phyloP scores from a whole-genome alignment of 345 rosid genomes.

The Citrus australasica region DNA sequence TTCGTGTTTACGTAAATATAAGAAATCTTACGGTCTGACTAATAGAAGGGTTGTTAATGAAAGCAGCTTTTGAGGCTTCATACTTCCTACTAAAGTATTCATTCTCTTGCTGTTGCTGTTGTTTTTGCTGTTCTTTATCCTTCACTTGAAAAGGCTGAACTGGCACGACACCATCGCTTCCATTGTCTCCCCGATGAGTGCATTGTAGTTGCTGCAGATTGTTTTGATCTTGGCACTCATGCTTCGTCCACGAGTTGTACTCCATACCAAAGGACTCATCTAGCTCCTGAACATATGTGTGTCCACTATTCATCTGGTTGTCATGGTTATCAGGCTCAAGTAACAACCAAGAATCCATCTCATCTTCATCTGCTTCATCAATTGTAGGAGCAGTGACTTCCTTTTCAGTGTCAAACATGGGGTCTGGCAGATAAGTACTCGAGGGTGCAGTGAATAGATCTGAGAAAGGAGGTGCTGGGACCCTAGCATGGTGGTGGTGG shows the following conservation, averaged over 20 bases:
- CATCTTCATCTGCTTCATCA: slow-evolving; percentile 38
- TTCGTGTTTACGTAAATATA: no score
- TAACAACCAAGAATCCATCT: slow-evolving; percentile 77
- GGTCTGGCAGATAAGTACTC: slow-evolving; percentile 8
- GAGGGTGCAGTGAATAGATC: slow-evolving; percentile 13
- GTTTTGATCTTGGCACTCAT: slow-evolving; percentile 37
- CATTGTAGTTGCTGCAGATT: slow-evolving; percentile 30
- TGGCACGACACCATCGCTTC: slow-evolving; percentile 70
- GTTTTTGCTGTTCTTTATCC: slow-evolving; percentile 25
- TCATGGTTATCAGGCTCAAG: slow-evolving; percentile 36
- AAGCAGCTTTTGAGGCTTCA: slow-evolving; percentile 41
- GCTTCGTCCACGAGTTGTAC: slow-evolving; percentile 39
- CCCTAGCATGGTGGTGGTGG: slow-evolving; percentile 72
- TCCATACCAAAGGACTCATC: slow-evolving; percentile 71
- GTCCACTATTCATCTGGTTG: slow-evolving; percentile 35
- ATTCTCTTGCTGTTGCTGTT: slow-evolving; percentile 32
- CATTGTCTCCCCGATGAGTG: slow-evolving; percentile 38
- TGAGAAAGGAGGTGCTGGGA: slow-evolving; percentile 54
- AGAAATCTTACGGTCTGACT: slow-evolving; percentile 52
- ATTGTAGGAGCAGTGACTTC: slow-evolving; percentile 17
- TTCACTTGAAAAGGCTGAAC: slow-evolving; percentile 36
- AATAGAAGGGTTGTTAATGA: slow-evolving; percentile 40
- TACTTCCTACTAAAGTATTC: slow-evolving; percentile 42
- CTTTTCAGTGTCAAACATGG: slow-evolving; percentile 30
- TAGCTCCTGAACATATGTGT: slow-evolving; percentile 45